Base-by-base conservation (phyloP, 2,329 filamentous ascomycete genomes). In the Stachybotrys chartarum region DNA sequence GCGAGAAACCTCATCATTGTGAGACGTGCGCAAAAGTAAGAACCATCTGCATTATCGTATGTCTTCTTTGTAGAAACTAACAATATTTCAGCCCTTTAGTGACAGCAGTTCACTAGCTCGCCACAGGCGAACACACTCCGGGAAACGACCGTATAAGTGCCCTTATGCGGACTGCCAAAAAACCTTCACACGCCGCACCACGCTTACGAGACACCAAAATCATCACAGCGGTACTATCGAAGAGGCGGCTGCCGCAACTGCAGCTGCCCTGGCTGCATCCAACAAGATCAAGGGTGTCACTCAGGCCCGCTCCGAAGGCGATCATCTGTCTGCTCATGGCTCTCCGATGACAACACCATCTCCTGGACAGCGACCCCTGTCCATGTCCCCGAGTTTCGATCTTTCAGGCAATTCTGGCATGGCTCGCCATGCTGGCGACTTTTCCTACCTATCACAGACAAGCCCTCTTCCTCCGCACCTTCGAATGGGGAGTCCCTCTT, bases 1-100 rank as follows among this genome's bases (percentile, higher is more conserved):
- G 94, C 61, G 94, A 97, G 76, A 99, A 99, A 75, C 94, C 94
- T 52, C 94, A 99, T 66, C 93, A 94, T 85, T 99, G 94, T 69
- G 94, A 97, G 73, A 85, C 90, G 59, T 97, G 94, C 71, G 90
- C 91, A 70, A 97, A 97, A 86, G 92, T 96, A 78, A 66, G 81
- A 64, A 45, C 14, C 7, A 12, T 24, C n/a, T 35, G 16, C 30
- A 8, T 8, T 14, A 6, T 14, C 7, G 17, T 10, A 50, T 42
- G 7, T 12, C 35, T 6, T 30, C 3, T 1, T 3, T 18, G 12
- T 32, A 10, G 30, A 30, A 46, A 46, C 63, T 64, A 53, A 65
- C 54, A 47, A 6, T 12, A 11, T 32, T 32, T 46, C 35, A 96
- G 92, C 91, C 91, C 11, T 99, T 99, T 67, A 96, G 92, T 67